Base-by-base conservation (phyloP, 2,329 filamentous ascomycete genomes). In the Sporothrix inflata region DNA sequence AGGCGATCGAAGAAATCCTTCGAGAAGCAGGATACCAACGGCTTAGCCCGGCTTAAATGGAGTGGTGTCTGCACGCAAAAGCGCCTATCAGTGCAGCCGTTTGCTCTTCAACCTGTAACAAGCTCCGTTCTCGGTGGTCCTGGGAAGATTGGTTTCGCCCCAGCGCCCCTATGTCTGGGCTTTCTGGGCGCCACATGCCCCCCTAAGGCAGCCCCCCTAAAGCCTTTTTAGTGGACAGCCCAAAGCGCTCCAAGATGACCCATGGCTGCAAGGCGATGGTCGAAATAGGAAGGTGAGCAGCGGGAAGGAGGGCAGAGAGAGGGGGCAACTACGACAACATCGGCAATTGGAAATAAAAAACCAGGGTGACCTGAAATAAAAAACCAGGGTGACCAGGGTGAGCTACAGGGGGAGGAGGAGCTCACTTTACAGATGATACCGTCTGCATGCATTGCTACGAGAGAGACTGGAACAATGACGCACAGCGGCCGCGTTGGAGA, bases 271-370 rank as follows among this genome's bases (percentile, higher is more conserved):
- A 30, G 40, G 61, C 61, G n/a, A 27, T 47, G 61, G 40, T 30
- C 61, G 21, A 49, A 66, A 27, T 19, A 34, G 61, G 40, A 66
- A 66, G 61, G 61, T 49, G 42, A 49, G 40, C 21, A 66, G 21
- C n/a, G 11, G 19, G 12, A 21, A 42, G 9, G 61, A 30, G n/a
- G 4, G n/a, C 34, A 8, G n/a, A 49, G n/a, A 12, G 34, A 40
- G 57, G 51, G 24, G 53, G 51, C n/a, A 9, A 12, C 24, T 53
- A n/a, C 30, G 8, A 53, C 51, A 27, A 27, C 51, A 27, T 27
- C 60, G 38, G 60, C 61, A 63, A 66, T 9, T 66, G 27, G n/a
- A 34, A 40, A 68, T 38, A 68, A 34, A 19, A 19, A n/a, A n/a
- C n/a, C n/a, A n/a, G n/a, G n/a, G n/a, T n/a, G n/a, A n/a, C n/a